phyloP scores from a whole-genome alignment of 768 basidiomycete genomes.

The Botryobasidium botryosum region DNA sequence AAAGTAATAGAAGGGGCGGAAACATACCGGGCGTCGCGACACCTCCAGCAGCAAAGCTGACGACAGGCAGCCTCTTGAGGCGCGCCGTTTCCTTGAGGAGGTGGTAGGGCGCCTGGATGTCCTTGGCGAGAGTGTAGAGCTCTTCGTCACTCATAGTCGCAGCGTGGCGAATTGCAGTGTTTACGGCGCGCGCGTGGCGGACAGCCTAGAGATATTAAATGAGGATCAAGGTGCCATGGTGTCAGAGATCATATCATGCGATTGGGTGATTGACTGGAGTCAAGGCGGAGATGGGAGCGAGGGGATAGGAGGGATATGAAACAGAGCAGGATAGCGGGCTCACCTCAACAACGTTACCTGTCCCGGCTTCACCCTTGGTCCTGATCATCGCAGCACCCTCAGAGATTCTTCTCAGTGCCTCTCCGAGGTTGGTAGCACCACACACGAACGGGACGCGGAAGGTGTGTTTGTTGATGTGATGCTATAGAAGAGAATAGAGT shows the following conservation, averaged over 20 bases:
- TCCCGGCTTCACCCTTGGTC: constrained; percentile 87
- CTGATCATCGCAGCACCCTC: constrained; percentile 98
- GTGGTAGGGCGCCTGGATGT: constrained; percentile 86
- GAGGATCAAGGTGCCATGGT: no score
- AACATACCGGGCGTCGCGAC: constrained; percentile 74
- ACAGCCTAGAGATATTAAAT: constrained; percentile 42
- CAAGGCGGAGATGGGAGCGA: background rate
- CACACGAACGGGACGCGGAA: constrained; percentile 96
- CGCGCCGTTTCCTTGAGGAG: constrained; percentile 92
- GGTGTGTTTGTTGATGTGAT: constrained; percentile 92
- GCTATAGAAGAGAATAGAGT: constrained; percentile 25
- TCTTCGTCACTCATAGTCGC: constrained; percentile 89
- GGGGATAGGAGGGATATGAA: background rate
- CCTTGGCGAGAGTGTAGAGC: constrained; percentile 83
- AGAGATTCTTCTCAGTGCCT: constrained; percentile 88
- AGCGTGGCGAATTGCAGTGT: constrained; percentile 68
- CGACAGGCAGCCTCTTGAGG: constrained; percentile 81
- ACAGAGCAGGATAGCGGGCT: background rate
- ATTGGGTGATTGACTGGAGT: background rate
- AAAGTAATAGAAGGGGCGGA: background rate
- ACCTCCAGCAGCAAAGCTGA: constrained; percentile 93
- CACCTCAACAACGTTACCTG: constrained; percentile 73
- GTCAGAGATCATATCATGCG: background rate
- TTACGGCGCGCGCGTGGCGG: constrained; percentile 72
- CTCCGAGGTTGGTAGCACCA: constrained; percentile 86